Evolutionary conservation across 768 basidiomycete genomes (phyloP).

Genomic region (Podaxis sp.): DNA sequence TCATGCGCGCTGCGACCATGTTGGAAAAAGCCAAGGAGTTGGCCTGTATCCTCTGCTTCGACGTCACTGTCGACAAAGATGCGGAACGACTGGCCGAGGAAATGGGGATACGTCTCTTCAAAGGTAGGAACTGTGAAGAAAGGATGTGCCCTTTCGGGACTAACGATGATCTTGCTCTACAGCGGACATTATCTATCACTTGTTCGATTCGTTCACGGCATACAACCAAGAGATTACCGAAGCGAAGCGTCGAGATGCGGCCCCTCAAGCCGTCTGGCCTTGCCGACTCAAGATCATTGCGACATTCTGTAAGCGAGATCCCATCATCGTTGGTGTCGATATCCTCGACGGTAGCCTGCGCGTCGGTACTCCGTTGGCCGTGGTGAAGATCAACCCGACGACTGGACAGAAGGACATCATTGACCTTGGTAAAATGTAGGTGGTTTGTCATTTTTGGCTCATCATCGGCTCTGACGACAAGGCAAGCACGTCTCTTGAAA

Average conservation of each 20-base stretch:
- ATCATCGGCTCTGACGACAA: slow-evolving; percentile 1
- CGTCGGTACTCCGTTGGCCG: slow-evolving; percentile 92
- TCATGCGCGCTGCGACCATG: slow-evolving; percentile 93
- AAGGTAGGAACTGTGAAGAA: slow-evolving; percentile 51
- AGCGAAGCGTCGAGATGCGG: slow-evolving; percentile 89
- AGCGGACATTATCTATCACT: slow-evolving; percentile 99
- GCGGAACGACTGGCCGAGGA: slow-evolving; percentile 91
- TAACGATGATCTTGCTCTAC: slow-evolving; percentile 18
- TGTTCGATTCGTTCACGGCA: slow-evolving; percentile 94
- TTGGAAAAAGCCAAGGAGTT: slow-evolving; percentile 94
- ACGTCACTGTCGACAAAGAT: slow-evolving; percentile 92
- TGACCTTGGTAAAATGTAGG: slow-evolving; percentile 92
- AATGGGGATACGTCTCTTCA: slow-evolving; percentile 92
- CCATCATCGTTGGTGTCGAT: slow-evolving; percentile 95
- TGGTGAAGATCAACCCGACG: slow-evolving; percentile 85
- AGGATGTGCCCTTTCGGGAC: not conserved
- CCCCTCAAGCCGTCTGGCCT: slow-evolving; percentile 96
- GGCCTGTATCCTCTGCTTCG: slow-evolving; percentile 95
- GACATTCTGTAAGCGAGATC: slow-evolving; percentile 96
- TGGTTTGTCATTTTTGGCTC: slow-evolving; percentile 13
- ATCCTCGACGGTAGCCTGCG: slow-evolving; percentile 91
- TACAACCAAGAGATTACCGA: slow-evolving; percentile 92
- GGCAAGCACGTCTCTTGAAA: slow-evolving; percentile 88
- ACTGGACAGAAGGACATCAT: slow-evolving; percentile 92
- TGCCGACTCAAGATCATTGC: slow-evolving; percentile 90